Base-by-base conservation (phyloP, 345 rosid genomes). In the Brassica juncea region DNA sequence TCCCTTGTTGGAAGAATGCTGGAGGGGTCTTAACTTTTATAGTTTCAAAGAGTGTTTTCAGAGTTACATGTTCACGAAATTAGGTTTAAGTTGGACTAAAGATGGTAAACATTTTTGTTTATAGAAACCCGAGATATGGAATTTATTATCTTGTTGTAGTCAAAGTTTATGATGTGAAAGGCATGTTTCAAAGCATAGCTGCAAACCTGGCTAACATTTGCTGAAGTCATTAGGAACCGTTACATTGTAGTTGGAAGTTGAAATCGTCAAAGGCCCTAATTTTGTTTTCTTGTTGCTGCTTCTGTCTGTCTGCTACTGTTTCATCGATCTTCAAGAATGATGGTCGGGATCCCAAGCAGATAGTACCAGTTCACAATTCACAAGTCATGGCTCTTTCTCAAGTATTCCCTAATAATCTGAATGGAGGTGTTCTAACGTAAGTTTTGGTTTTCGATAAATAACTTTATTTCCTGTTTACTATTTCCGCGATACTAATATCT, bases 371-470 rank as follows among this genome's bases (percentile, higher is more conserved):
- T 66, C 99, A 96, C 88, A 86, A 84, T 87, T 96, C 99, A 82
- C 93, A 89, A 77, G 81, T 80, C 74, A 78, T 81, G 80, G 92
- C 99, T 77, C 90, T 96, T 60, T 87, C 94, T 79, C 98, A 90
- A 90, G 92, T 84, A 80, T 89, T 86, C 82, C 97, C 95, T 4
- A 94, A 86, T 88, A 93, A 89, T 86, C 87, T 82, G 62, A 92
- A 86, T 85, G 98, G 97, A 72, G 81, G 84, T 59, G 31, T 84
- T 61, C 84, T 89, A 71, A 89, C 90, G 99, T 96, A 89, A 91
- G 98, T 83, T 82, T 31, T 15, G 5, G 32, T 74, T 70, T 78
- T 72, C 31, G 7, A 25, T 82, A 49, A 47, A 15, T 64, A 42
- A 15, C 77, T 30, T n/a, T 75, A 47, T 19, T 8, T 54, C 66